These are phyloP conservation scores for Talaromyces atroroseus DNA, from an alignment of 2,329 filamentous ascomycete species.

Conservation along the genomic window DNA sequence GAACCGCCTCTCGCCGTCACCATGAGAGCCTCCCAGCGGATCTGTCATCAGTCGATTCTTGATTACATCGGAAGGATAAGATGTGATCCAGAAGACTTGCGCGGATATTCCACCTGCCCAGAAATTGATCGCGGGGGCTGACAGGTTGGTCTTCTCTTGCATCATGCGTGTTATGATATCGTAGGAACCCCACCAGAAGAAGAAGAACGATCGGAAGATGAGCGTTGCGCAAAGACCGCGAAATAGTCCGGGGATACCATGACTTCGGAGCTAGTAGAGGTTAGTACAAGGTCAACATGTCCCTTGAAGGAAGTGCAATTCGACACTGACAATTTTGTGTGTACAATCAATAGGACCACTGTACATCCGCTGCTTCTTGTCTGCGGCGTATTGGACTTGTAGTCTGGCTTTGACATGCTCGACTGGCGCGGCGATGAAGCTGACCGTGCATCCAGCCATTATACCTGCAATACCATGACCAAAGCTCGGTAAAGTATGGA, in stretches of 20 bases:
- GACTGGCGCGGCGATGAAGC: conserved; percentile 85
- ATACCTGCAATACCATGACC: conserved; percentile 87
- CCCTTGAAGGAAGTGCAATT: background rate
- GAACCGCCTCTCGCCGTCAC: conserved; percentile 65
- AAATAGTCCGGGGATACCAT: conserved; percentile 77
- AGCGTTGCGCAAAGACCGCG: conserved; percentile 80
- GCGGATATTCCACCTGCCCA: conserved; percentile 93
- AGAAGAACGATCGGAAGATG: conserved; percentile 88
- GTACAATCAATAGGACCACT: conserved; percentile 81
- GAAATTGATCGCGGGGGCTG: conserved; percentile 82
- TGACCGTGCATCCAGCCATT: conserved; percentile 81
- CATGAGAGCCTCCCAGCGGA: conserved; percentile 65
- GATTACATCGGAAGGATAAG: conserved; percentile 86
- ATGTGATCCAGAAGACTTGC: conserved; percentile 90
- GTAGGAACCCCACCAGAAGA: conserved; percentile 98
- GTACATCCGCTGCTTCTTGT: conserved; percentile 73
- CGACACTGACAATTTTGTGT: conserved; percentile 49
- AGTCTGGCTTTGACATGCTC: conserved; percentile 93
- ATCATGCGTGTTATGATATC: conserved; percentile 71
- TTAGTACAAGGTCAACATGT: background rate
- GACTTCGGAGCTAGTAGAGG: conserved; percentile 40
- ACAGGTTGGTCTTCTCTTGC: conserved; percentile 61
- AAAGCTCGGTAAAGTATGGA: conserved; percentile 59
- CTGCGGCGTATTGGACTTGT: conserved; percentile 85
- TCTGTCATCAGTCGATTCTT: conserved; percentile 99